Evolutionary conservation across 2,329 filamentous ascomycete species (phyloP), one percentile per base, ranked within the genome.

Genomic region (Hirsutella minnesotensis): DNA sequence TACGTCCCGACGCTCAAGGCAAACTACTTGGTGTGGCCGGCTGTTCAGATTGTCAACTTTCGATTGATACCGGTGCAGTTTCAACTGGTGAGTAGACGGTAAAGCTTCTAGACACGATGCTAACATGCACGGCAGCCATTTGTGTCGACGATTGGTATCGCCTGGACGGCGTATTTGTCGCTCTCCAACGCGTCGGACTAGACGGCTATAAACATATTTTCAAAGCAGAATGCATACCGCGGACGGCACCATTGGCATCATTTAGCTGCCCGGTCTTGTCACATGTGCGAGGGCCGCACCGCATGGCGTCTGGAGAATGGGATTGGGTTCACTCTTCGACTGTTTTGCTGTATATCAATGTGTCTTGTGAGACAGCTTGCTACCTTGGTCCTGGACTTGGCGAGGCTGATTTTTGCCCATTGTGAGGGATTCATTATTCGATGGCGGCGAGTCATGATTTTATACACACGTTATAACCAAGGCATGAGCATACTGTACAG

Each of bases 41-140:
- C 85, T 5, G 92, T 98, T 37, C 92, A 98, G 67, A 81, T 96
- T 49, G 76, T 98, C 67, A 98, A 98, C 70, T 98, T 98, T 68
- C 78, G 90, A 24, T 61, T 96, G 52, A 87, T 98, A 72, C 92
- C 92, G 13, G 82, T 96, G 42, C 89, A 94, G 59, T 94, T 92
- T 62, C 92, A 98, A 64, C 83, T 98, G 64, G 89, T 95, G 67
- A 72, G 87, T 76, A n/a, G n/a, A n/a, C n/a, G n/a, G n/a, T n/a
- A n/a, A n/a, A n/a, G 24, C 38, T 37, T 39, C 21, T 27, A n/a
- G 4, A 35, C 4, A 18, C 9, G n/a, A 3, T 16, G 33, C 21
- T 39, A 19, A 22, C 19, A 3, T 38, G 19, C 3, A 19, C 9
- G 7, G 3, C 29, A 95, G 89, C 90, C 90, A 1, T 96, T 98